Evolutionary conservation across 306 rosid species (phyloP), one percentile per base, ranked within the genome.

Genomic region (Begonia peltatifolia): DNA sequence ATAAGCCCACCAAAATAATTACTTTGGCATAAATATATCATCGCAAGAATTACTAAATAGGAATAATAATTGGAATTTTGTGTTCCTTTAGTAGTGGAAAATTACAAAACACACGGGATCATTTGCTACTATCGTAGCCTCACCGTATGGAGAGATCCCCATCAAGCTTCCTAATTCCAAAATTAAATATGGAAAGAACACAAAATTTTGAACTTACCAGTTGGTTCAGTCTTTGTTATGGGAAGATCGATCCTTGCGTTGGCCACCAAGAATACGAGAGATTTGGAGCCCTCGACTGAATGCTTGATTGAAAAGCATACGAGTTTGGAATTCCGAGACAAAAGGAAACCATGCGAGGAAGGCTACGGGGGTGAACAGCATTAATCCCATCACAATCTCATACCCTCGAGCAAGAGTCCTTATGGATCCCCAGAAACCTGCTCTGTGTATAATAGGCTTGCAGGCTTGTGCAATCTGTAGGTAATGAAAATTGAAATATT

Each of bases 331-430:
- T 67, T 89, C 95, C 0, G 95, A 89, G 47, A 89, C 97, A 54
- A 89, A 89, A 13, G 97, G 97, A 62, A 89, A 89, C 97, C 97
- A 89, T 11, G 97, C 95, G 64, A 89, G 63, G 74, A 89, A 85
- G 15, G 97, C 97, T 51, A 85, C 83, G 0, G 95, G 97, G 36
- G 95, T 80, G 73, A 89, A 89, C 63, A 89, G 76, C 17, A 89
- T 76, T 80, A 89, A 63, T 20, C 95, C 97, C 87, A 89, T 89
- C 1, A 85, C 56, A 22, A 82, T 76, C 77, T 89, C 97, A n/a
- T 78, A 89, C 41, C 94, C 97, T 0, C 95, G 87, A 48, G 95
- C 97, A 6, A 89, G 94, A 0, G 92, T 85, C 56, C 77, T 70
- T 7, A 90, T 81, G 0, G 95, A 83, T 47, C 78, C 95, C 99